Evolutionary conservation across 495 filamentous ascomycete species (phyloP), one percentile per base, ranked within the genome.

Genomic region (Penicillium fimorum): DNA sequence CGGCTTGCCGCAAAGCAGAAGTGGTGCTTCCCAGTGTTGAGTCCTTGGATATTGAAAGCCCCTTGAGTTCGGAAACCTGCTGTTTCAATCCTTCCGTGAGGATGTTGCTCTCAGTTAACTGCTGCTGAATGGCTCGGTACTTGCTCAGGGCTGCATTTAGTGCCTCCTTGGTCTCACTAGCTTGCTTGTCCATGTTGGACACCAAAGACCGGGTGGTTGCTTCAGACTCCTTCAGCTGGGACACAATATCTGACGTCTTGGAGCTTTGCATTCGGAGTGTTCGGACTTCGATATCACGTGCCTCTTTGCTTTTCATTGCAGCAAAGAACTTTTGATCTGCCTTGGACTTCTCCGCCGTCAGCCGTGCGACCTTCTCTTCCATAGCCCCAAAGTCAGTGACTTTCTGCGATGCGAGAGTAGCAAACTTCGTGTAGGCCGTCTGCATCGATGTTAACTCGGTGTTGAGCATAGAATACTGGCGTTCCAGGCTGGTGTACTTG

Each of bases 281-380:
- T 55, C 90, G 82, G 44, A 92, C 86, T 71, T 96, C 92, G 38
- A 79, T 74, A 17, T 87, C 85, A 50, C 90, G 80, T 18, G 86
- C 84, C 63, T 97, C 94, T 67, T 91, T 96, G 60, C 89, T 85
- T 68, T 96, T 97, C 78, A 96, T 92, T 13, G 91, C 90, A 5
- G 87, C 86, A 65, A 97, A 97, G 68, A 96, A 98, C 71, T 97
- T 97, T 69, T 97, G 92, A 64, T 97, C 92, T 0, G 95, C 95
- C 66, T 96, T 97, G 33, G 85, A 83, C 71, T 97, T 98, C 70
- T 98, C 94, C 0, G 91, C 92, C 3, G 78, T 82, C 10, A 94
- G 75, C 5, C 88, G 75, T 25, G 82, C 79, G 38, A 95, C 76
- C 58, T 86, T 87, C 45, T 97, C 92, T 73, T 97, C 94, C 61